Base-by-base conservation (phyloP, 2,329 filamentous ascomycete species). In the Pseudocercospora fijiensis region DNA sequence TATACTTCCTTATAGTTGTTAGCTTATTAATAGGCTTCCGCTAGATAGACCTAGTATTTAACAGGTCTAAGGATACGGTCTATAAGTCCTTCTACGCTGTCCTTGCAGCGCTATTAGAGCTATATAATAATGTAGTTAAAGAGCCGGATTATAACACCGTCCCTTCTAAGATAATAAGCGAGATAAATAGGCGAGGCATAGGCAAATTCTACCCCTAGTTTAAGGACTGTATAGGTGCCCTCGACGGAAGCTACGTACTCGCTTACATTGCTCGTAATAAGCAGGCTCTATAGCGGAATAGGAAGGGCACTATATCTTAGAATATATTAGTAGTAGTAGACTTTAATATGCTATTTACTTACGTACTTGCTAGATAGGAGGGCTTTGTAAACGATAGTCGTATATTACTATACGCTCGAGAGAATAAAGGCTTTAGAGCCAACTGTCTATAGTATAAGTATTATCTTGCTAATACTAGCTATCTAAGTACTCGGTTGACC, bases 291-390 rank as follows among this genome's bases (percentile, higher is more conserved):
- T n/a, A n/a, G n/a, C n/a, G n/a, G 18, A 58, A 58, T 27, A 10
- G 24, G 18, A 58, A 58, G 33, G 33, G 27, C 10, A 16, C 18
- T n/a, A 30, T 57, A 13, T 30, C 27, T 11, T 57, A 57, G 53
- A 57, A 57, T 33, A 27, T 58, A 16, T 33, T 58, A n/a, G 37
- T 43, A 58, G n/a, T n/a, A n/a, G n/a, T n/a, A n/a, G n/a, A n/a
- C n/a, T n/a, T n/a, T n/a, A n/a, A n/a, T n/a, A n/a, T 58, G n/a
- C 30, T 45, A 26, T 58, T 58, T 58, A 49, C 24, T 8, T 58
- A 45, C 24, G 33, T 58, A 16, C 26, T 58, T 20, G 22, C 27
- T 20, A 30, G 56, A 10, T 58, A 58, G 56, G 33, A 58, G 56
- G 33, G 56, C 28, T 58, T 33, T 58, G 24, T 33, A 20, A 58